phyloP scores from a whole-genome alignment of 202 grass and related monocot species.

The Panicum hallii region DNA sequence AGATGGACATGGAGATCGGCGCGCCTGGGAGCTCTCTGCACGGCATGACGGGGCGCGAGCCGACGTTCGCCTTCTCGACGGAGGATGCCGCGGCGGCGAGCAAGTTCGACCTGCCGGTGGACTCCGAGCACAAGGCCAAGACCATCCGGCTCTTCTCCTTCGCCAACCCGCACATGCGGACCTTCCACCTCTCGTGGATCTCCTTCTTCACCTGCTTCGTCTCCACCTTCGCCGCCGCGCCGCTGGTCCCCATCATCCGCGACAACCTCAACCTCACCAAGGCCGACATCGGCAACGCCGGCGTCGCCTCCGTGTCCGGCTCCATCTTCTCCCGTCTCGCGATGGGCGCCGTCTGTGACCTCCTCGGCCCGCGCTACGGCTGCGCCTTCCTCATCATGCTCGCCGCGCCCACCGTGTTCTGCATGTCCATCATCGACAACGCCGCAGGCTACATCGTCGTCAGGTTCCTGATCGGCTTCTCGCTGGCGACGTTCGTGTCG shows the following conservation, averaged over 20 bases:
- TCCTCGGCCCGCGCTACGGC: conserved; percentile 68
- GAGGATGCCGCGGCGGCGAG: not conserved
- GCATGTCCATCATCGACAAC: conserved; percentile 57
- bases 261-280: conserved; percentile 77
- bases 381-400: conserved; percentile 84
- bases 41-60: conserved; percentile 56
- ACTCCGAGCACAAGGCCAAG: conserved; percentile 90
- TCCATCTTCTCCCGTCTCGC: conserved; percentile 79
- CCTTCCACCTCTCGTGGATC: conserved; percentile 80
- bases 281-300: conserved; percentile 76
- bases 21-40: conserved; percentile 64
- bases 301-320: conserved; percentile 75
- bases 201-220: conserved; percentile 86
- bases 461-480: conserved; percentile 72
- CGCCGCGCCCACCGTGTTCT: conserved; percentile 62
- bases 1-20: not conserved
- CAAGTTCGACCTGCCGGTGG: conserved; percentile 69
- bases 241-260: conserved; percentile 81
- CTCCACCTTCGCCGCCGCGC: conserved; percentile 78
- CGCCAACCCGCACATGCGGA: conserved; percentile 72
- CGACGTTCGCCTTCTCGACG: conserved; percentile 51
- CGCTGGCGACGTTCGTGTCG: conserved; percentile 68
- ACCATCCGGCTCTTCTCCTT: conserved; percentile 66
- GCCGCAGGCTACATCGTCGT: conserved; percentile 58
- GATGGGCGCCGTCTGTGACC: conserved; percentile 81